Conservation (phyloP, 2,329 filamentous ascomycete genomes). For the Hymenoscyphus linearis region DNA sequence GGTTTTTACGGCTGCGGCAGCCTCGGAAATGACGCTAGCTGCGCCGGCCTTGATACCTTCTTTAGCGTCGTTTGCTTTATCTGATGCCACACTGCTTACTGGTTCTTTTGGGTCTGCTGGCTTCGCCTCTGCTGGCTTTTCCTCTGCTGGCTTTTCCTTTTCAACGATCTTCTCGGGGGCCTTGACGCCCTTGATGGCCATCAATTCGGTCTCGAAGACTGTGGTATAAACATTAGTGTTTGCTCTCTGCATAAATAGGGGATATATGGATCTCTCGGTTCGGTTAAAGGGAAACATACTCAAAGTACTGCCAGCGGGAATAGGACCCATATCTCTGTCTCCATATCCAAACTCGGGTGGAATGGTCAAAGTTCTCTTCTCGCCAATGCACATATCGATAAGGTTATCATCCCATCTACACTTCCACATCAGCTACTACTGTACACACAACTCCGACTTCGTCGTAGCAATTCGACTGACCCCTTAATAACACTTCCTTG, state of each 20-base stretch:
- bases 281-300: slow-evolving; percentile 46
- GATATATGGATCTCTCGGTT: background rate
- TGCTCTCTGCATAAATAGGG: background rate
- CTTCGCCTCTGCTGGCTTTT: background rate
- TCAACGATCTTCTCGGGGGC: slow-evolving; percentile 28
- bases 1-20: slow-evolving; percentile 48
- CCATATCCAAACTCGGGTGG: slow-evolving; percentile 86
- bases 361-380: slow-evolving; percentile 85
- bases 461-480: slow-evolving; percentile 41
- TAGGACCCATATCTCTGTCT: slow-evolving; percentile 68
- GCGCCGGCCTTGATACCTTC: slow-evolving; percentile 36
- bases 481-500: slow-evolving; percentile 83
- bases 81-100: slow-evolving; percentile 24
- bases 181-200: slow-evolving; percentile 72
- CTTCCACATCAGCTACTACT: slow-evolving; percentile 5
- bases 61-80: slow-evolving; percentile 19
- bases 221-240: slow-evolving; percentile 11
- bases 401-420: slow-evolving; percentile 83
- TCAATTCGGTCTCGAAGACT: slow-evolving; percentile 89
- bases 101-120: slow-evolving; percentile 6
- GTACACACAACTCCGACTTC: background rate
- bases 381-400: slow-evolving; percentile 90
- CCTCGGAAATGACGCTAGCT: slow-evolving; percentile 43
- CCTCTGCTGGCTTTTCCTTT: slow-evolving; percentile 1
- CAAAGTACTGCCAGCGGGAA: slow-evolving; percentile 74